Percentiles rank a stretch among this genome's conserved stretches.
phyloP scores from a whole-genome alignment of 2,329 filamentous ascomycete species.

The Sporothrix luriei region DNA sequence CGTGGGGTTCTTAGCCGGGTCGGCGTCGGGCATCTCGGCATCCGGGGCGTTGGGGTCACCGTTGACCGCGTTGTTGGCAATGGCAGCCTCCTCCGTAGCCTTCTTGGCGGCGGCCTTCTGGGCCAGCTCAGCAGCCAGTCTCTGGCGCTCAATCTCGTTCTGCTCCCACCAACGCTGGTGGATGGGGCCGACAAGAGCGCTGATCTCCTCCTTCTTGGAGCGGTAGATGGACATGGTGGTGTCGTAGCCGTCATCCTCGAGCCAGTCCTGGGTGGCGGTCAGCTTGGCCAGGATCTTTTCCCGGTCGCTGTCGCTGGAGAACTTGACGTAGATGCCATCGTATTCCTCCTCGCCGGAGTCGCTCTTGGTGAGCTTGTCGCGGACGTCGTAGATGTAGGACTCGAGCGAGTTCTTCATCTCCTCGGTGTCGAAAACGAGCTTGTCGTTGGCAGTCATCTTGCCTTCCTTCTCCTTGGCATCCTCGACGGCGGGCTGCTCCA shows the following conservation, averaged over 20 bases:
- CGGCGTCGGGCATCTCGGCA: conserved; percentile 66
- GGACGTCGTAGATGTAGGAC: conserved; percentile 94
- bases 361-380: conserved; percentile 65
- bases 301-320: conserved; percentile 36
- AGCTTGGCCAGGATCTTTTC: conserved; percentile 80
- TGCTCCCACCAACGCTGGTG: conserved; percentile 95
- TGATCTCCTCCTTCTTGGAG: conserved; percentile 94
- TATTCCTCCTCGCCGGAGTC: conserved; percentile 27
- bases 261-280: conserved; percentile 85
- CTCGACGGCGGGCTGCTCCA: conserved; percentile 70
- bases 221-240: conserved; percentile 91
- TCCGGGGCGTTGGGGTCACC: conserved; percentile 50
- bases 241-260: conserved; percentile 96
- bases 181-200: conserved; percentile 85
- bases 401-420: conserved; percentile 99
- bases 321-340: conserved; percentile 31
- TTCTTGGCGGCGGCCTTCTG: conserved; percentile 78
- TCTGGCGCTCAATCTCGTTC: conserved; percentile 81
- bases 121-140: conserved; percentile 73
- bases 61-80: conserved; percentile 49
- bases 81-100: conserved; percentile 53
- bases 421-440: conserved; percentile 95
- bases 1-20: conserved; percentile 42
- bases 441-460: conserved; percentile 95
- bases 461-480: conserved; percentile 78